These are phyloP conservation scores for Glonium stellatum DNA, from an alignment of 495 filamentous ascomycete genomes.

Conservation along the genomic window DNA sequence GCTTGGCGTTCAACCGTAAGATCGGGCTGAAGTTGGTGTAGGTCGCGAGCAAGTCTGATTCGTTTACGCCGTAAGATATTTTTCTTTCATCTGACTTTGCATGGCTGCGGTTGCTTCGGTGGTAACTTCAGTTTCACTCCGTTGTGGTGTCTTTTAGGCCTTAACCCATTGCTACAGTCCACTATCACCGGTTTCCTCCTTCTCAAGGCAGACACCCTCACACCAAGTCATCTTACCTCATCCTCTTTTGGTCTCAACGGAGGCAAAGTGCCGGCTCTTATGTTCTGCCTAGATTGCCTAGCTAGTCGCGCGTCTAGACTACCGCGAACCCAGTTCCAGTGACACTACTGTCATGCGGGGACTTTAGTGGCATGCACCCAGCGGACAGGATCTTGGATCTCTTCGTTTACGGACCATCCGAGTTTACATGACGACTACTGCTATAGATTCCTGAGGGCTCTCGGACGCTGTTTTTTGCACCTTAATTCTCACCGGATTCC, in stretches of 20 bases:
- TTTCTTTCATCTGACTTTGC: constrained; percentile 15
- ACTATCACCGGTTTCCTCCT: constrained; percentile 21
- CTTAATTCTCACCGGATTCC: constrained; percentile 15
- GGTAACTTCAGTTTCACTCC: not conserved
- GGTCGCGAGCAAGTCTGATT: not conserved
- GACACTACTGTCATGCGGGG: constrained; percentile 16
- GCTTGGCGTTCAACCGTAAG: constrained; percentile 2
- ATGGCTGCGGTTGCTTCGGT: not conserved
- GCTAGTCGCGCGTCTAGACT: constrained; percentile 14
- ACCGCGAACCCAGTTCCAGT: constrained; percentile 11
- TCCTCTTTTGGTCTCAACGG: constrained; percentile 9
- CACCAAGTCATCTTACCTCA: constrained; percentile 10
- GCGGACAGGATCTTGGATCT: constrained; percentile 10
- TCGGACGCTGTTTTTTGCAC: not conserved
- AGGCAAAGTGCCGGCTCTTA: constrained; percentile 4
- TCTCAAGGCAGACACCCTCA: constrained; percentile 17
- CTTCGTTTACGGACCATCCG: not conserved
- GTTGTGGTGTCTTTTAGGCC: not conserved
- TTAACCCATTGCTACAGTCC: not conserved
- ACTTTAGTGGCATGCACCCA: constrained; percentile 14
- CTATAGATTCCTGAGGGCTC: not conserved
- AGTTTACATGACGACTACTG: not conserved
- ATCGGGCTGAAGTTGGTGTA: constrained; percentile 2
- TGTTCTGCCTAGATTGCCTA: constrained; percentile 7
- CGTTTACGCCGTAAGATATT: not conserved